These are phyloP conservation scores for Neurospora sp. DNA, from an alignment of 495 filamentous ascomycete genomes.

Conservation along the genomic window DNA sequence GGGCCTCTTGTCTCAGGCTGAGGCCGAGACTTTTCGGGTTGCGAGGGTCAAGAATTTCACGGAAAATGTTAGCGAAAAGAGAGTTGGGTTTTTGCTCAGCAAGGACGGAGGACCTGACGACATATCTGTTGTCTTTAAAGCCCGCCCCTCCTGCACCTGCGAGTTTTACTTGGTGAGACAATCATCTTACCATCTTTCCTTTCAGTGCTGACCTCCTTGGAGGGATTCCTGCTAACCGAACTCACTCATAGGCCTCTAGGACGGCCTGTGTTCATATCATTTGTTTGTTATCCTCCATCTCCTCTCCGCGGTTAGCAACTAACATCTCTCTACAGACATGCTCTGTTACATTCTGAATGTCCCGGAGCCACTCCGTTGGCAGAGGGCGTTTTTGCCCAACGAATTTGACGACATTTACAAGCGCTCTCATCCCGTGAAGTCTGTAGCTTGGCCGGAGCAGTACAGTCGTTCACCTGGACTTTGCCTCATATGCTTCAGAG, in stretches of 20 bases:
- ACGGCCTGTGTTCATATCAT: neutral
- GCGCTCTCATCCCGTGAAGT: neutral
- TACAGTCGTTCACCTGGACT: neutral
- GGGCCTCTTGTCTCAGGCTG: neutral
- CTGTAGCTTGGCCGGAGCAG: neutral
- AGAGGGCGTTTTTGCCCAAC: neutral
- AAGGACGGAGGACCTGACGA: neutral
- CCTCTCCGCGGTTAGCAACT: neutral
- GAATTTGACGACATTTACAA: neutral
- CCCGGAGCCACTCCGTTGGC: neutral
- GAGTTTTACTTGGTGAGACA: neutral
- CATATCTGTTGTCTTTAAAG: no score
- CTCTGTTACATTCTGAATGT: neutral
- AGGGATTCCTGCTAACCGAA: neutral
- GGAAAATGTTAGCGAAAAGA: neutral
- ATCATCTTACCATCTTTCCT: neutral
- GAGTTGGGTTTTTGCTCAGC: neutral
- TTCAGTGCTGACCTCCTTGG: neutral
- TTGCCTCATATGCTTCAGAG: neutral
- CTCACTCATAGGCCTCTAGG: neutral
- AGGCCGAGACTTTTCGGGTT: neutral
- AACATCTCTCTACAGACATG: neutral
- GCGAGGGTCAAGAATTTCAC: neutral
- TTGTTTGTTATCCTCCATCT: neutral
- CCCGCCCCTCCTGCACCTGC: neutral